phyloP scores from a whole-genome alignment of 2,329 filamentous ascomycete genomes.

The Stachybotrys echinatus region DNA sequence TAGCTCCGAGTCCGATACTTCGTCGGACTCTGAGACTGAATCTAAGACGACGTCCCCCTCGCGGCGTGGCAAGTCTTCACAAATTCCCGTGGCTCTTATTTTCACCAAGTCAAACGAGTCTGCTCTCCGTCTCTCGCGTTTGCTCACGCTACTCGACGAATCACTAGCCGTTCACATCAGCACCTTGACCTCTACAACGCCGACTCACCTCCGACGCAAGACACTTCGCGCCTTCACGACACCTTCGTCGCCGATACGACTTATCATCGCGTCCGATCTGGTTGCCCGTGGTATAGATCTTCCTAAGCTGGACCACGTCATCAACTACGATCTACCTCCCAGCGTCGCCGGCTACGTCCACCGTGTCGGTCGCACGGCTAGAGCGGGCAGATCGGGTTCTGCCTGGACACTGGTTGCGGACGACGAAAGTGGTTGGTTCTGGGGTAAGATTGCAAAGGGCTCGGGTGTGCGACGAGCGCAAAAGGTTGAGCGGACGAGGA shows the following conservation, averaged over 20 bases:
- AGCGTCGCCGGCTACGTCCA: constrained; percentile 83
- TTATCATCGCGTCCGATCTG: constrained; percentile 89
- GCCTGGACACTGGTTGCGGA: constrained; percentile 86
- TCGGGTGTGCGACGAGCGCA: constrained; percentile 38
- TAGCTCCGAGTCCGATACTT: constrained; percentile 24
- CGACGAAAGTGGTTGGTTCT: constrained; percentile 86
- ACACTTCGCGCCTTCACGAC: constrained; percentile 63
- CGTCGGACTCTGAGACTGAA: constrained; percentile 21
- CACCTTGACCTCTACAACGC: constrained; percentile 72
- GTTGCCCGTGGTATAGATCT: constrained; percentile 87
- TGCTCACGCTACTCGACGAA: constrained; percentile 64
- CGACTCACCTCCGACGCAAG: constrained; percentile 64
- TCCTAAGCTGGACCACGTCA: constrained; percentile 70
- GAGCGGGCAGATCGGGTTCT: constrained; percentile 68
- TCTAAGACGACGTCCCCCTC: constrained; percentile 22
- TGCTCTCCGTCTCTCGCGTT: constrained; percentile 77
- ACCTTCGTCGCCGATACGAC: constrained; percentile 59
- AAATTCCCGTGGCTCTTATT: constrained; percentile 56
- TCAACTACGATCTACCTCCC: constrained; percentile 89
- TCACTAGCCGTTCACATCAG: constrained; percentile 52
- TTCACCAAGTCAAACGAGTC: constrained; percentile 90
- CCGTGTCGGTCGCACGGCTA: constrained; percentile 83
- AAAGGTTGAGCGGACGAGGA: constrained; percentile 42
- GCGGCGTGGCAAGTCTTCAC: constrained; percentile 24
- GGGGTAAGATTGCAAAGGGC: constrained; percentile 68